Percentiles rank a stretch among this genome's conserved stretches.
Evolutionary conservation across 768 basidiomycete species (phyloP).

Genomic region (Suillus variegatus): DNA sequence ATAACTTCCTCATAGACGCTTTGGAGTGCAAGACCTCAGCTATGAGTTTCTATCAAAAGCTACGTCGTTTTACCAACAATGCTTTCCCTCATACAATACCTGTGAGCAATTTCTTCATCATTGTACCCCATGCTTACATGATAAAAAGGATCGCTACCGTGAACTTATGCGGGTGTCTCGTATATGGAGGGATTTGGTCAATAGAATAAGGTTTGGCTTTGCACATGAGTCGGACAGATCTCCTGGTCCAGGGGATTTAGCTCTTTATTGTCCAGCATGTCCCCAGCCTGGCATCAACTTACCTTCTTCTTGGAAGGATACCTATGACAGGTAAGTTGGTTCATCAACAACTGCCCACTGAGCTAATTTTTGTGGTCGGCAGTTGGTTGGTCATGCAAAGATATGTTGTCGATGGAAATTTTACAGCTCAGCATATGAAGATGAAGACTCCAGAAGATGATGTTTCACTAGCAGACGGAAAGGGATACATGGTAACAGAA

Average conservation of each 20-base stretch:
- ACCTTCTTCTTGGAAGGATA: slow-evolving; percentile 7
- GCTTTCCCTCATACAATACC: slow-evolving; percentile 3
- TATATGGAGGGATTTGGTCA: slow-evolving; percentile 6
- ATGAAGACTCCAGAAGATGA: slow-evolving; percentile 17
- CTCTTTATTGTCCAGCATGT: slow-evolving; percentile 8
- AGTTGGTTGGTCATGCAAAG: slow-evolving; percentile 4
- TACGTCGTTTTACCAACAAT: background rate
- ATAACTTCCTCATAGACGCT: slow-evolving; percentile 17
- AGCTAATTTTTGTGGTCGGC: too few species aligned
- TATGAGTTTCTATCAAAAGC: slow-evolving; percentile 1
- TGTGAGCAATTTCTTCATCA: background rate
- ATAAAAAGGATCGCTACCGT: slow-evolving; percentile 7
- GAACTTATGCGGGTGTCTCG: slow-evolving; percentile 6
- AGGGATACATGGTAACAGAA: slow-evolving; percentile 7
- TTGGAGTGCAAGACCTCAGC: slow-evolving; percentile 18
- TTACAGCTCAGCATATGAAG: slow-evolving; percentile 8
- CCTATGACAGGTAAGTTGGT: background rate
- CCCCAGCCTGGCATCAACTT: slow-evolving; percentile 12
- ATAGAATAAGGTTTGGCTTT: background rate
- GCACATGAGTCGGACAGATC: background rate
- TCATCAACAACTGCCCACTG: background rate
- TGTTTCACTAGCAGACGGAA: slow-evolving; percentile 18
- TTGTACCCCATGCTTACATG: background rate
- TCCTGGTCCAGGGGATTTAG: background rate
- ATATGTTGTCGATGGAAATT: slow-evolving; percentile 9